These are phyloP conservation scores for Sugiyamaella neomexicana DNA, from an alignment of 1,139 yeast genomes.

Conservation along the genomic window DNA sequence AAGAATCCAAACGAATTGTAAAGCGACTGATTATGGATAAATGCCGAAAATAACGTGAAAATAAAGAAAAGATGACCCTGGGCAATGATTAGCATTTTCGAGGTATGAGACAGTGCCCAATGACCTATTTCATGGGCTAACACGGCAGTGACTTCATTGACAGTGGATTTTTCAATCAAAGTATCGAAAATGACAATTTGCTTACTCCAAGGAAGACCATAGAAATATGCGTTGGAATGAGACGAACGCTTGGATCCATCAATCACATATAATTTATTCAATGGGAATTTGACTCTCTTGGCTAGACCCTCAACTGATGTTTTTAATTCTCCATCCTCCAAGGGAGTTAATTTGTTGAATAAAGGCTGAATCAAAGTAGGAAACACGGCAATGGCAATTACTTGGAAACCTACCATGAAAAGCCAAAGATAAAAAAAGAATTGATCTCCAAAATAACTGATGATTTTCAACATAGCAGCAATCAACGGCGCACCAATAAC, in stretches of 20 bases:
- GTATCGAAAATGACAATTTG: constrained; percentile 93
- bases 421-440: constrained; percentile 79
- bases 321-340: constrained; percentile 87
- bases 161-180: constrained; percentile 73
- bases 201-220: constrained; percentile 95
- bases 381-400: constrained; percentile 64
- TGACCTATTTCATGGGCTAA: constrained; percentile 97
- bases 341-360: constrained; percentile 86
- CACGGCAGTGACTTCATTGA: constrained; percentile 85
- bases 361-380: constrained; percentile 89
- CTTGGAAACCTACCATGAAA: constrained; percentile 68
- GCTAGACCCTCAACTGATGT: constrained; percentile 80
- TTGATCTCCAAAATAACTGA: constrained; percentile 73
- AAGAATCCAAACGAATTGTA: constrained; percentile 77
- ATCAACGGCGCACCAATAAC: constrained; percentile 71
- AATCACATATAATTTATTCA: constrained; percentile 77
- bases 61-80: constrained; percentile 65
- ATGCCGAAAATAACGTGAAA: constrained; percentile 73
- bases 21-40: constrained; percentile 74
- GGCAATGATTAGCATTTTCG: constrained; percentile 63
- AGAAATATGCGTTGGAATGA: constrained; percentile 94
- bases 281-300: constrained; percentile 72
- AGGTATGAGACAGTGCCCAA: constrained; percentile 87
- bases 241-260: constrained; percentile 96
- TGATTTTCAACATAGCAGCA: constrained; percentile 74